phyloP scores from a whole-genome alignment of 306 rosid genomes.

The Cyamopsis tetragonoloba region DNA sequence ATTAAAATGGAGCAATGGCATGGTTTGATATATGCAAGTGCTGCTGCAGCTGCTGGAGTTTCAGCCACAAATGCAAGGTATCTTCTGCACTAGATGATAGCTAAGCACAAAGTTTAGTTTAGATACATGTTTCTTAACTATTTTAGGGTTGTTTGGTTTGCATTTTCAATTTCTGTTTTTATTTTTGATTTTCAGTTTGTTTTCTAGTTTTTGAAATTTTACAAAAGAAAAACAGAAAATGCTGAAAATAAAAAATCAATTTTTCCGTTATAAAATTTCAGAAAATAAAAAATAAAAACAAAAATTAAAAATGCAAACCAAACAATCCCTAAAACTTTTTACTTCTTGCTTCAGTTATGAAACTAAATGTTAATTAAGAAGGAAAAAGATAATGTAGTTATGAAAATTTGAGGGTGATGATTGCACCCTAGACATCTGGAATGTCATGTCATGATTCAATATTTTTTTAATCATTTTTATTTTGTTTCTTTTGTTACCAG shows the following conservation, averaged over 20 bases:
- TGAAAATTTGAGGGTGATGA: not conserved
- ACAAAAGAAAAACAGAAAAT: no score
- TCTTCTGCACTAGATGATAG: slow-evolving; percentile 1
- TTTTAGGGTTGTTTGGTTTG: no score
- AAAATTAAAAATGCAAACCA: no score
- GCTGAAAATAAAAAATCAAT: no score
- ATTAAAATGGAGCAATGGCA: slow-evolving; percentile 40
- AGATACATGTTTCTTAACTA: slow-evolving; percentile 18
- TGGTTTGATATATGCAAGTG: slow-evolving; percentile 54
- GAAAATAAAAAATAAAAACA: no score
- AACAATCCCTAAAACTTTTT: not conserved
- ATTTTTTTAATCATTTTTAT: not conserved
- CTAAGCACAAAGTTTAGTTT: not conserved
- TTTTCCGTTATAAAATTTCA: no score
- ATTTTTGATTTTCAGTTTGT: no score
- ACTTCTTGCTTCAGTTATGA: no score
- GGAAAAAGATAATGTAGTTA: no score
- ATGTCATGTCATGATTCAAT: not conserved
- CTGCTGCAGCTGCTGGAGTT: slow-evolving; percentile 50
- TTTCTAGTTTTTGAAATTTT: no score
- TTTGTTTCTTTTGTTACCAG: slow-evolving; percentile 32
- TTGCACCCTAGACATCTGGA: not conserved
- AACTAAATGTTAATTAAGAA: no score
- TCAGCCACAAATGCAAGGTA: slow-evolving; percentile 63
- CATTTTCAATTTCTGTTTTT: no score